Conservation (phyloP, 495 filamentous ascomycete genomes). For the Glarea lozoyensis region DNA sequence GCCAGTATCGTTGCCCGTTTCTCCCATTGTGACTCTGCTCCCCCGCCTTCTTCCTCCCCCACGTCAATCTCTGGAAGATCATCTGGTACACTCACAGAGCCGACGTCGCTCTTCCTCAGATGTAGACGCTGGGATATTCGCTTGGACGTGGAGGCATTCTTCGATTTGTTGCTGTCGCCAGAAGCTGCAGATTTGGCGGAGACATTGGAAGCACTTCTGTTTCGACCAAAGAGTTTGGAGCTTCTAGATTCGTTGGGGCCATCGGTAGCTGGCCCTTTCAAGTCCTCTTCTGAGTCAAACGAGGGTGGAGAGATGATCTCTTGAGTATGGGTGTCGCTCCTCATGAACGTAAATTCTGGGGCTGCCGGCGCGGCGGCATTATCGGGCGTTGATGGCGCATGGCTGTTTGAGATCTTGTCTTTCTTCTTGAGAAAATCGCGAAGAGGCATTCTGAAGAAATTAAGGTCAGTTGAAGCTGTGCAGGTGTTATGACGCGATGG, state of each 20-base stretch:
- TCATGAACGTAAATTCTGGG: conserved; percentile 75
- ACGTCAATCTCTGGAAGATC: conserved; percentile 66
- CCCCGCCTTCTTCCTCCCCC: conserved; percentile 35
- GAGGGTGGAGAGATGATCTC: conserved; percentile 64
- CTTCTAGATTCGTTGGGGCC: conserved; percentile 16
- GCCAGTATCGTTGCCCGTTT: conserved; percentile 80
- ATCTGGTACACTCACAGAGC: conserved; percentile 66
- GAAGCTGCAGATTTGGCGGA: conserved; percentile 29
- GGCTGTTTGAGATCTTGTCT: conserved; percentile 10
- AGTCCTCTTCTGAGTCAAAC: conserved; percentile 10
- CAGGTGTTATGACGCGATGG: neutral
- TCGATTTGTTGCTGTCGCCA: conserved; percentile 24
- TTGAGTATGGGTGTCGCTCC: conserved; percentile 71
- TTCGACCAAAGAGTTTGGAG: conserved; percentile 25
- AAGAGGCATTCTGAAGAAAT: conserved; percentile 19
- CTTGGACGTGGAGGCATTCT: conserved; percentile 17
- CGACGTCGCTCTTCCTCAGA: conserved; percentile 43
- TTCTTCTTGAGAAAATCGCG: conserved; percentile 22
- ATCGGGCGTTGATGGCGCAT: neutral
- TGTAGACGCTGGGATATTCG: conserved; percentile 66
- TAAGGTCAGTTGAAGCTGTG: too few species aligned
- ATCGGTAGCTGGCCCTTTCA: conserved; percentile 8
- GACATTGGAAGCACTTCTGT: conserved; percentile 32
- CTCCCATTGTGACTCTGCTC: conserved; percentile 60
- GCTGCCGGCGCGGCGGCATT: neutral